These are phyloP conservation scores for Mortierella sp. DNA, from an alignment of 371 early-diverging fungal species.

Conservation along the genomic window DNA sequence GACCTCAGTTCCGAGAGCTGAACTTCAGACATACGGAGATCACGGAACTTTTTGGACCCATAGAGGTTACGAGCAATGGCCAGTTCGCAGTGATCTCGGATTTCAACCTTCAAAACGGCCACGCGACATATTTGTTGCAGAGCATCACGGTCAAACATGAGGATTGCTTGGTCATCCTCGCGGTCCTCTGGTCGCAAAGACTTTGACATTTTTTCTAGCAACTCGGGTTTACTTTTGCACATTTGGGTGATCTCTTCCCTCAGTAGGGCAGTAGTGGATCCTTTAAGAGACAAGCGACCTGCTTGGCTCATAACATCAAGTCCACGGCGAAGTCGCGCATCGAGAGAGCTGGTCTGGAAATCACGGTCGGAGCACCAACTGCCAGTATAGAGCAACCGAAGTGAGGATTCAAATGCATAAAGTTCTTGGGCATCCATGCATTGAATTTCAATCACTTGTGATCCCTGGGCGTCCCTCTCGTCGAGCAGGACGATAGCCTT, in stretches of 20 bases:
- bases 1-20: slow-evolving; percentile 41
- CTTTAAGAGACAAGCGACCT: slow-evolving; percentile 34
- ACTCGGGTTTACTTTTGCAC: slow-evolving; percentile 51
- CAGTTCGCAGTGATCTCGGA: slow-evolving; percentile 53
- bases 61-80: slow-evolving; percentile 55
- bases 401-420: slow-evolving; percentile 48
- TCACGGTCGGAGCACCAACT: slow-evolving; percentile 56
- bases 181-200: slow-evolving; percentile 49
- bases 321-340: slow-evolving; percentile 51
- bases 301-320: slow-evolving; percentile 54
- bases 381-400: slow-evolving; percentile 53
- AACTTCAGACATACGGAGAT: slow-evolving; percentile 52
- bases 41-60: slow-evolving; percentile 55
- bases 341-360: slow-evolving; percentile 49
- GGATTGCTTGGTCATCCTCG: slow-evolving; percentile 54
- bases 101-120: slow-evolving; percentile 44
- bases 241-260: slow-evolving; percentile 52
- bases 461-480: slow-evolving; percentile 38
- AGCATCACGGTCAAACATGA: slow-evolving; percentile 51
- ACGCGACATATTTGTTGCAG: slow-evolving; percentile 51
- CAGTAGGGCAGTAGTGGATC: slow-evolving; percentile 39
- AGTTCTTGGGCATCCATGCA: slow-evolving; percentile 49
- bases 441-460: slow-evolving; percentile 48
- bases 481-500: slow-evolving; percentile 43
- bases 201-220: slow-evolving; percentile 48